Conservation (phyloP, 2,329 filamentous ascomycete genomes). For the Allantophomopsis lycopodina region DNA sequence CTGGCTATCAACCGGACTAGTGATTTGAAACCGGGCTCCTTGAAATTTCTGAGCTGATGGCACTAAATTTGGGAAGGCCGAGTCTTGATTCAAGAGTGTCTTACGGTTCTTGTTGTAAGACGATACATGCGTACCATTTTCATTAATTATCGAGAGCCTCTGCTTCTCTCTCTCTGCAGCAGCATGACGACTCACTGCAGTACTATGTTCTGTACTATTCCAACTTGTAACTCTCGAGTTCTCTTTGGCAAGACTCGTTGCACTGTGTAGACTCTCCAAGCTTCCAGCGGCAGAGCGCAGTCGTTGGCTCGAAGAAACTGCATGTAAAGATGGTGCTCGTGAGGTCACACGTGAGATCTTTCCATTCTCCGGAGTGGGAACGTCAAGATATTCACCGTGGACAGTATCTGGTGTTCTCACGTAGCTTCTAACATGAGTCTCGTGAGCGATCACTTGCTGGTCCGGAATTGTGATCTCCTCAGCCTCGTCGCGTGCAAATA, state of each 20-base stretch:
- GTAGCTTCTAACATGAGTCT: constrained; percentile 14
- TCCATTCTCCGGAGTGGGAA: constrained; percentile 23
- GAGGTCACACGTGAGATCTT: constrained; percentile 34
- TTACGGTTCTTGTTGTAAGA: constrained; percentile 22
- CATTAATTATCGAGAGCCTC: constrained; percentile 50
- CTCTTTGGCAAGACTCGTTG: constrained; percentile 27
- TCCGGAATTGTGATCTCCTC: constrained; percentile 25
- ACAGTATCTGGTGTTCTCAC: constrained; percentile 11
- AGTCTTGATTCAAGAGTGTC: constrained; percentile 13
- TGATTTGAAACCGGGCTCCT: constrained; percentile 3
- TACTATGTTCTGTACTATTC: constrained; percentile 48
- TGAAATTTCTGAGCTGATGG: constrained; percentile 5
- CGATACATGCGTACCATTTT: constrained; percentile 31
- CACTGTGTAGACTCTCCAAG: constrained; percentile 31
- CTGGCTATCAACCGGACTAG: constrained; percentile 33
- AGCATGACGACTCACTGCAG: constrained; percentile 25
- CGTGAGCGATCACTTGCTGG: constrained; percentile 35
- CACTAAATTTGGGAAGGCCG: constrained; percentile 11
- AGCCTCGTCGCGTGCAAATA: constrained; percentile 32
- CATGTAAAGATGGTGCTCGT: constrained; percentile 34
- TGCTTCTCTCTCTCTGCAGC: constrained; percentile 29
- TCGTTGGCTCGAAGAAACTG: constrained; percentile 28
- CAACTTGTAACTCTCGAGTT: constrained; percentile 61
- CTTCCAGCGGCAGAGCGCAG: constrained; percentile 40
- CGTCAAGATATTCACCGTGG: constrained; percentile 18